Conservation (phyloP, 192 early-diverging fungal genomes). For the Entrophospora sp. region DNA sequence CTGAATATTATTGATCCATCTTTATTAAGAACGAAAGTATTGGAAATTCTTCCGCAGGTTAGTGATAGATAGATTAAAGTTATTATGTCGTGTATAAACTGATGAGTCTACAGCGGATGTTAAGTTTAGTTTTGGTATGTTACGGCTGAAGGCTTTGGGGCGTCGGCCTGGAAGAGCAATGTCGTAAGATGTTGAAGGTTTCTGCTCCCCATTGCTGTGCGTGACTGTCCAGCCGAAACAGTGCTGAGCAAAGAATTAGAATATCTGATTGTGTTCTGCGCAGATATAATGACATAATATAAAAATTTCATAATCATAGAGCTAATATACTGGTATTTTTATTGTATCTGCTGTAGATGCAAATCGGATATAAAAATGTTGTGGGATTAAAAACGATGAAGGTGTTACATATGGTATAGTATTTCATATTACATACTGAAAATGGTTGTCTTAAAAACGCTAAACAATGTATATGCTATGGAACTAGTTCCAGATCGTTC, state of each 20-base stretch:
- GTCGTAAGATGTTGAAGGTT: conserved; percentile 9
- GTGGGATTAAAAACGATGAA: not conserved
- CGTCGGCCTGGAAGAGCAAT: conserved; percentile 10
- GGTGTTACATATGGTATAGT: not conserved
- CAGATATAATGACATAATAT: too few species aligned
- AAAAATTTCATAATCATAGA: not conserved
- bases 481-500: conserved; percentile 1
- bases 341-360: not conserved
- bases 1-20: too few species aligned
- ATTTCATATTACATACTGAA: not conserved
- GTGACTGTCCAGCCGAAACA: too few species aligned
- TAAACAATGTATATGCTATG: too few species aligned
- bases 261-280: too few species aligned
- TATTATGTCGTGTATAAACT: too few species aligned
- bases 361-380: not conserved
- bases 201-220: conserved; percentile 12
- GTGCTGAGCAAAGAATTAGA: too few species aligned
- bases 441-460: not conserved
- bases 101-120: too few species aligned
- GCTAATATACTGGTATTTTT: not conserved
- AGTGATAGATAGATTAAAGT: too few species aligned
- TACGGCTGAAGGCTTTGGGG: conserved; percentile 1
- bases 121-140: too few species aligned
- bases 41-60: too few species aligned
- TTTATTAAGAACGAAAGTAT: too few species aligned